Evolutionary conservation across 108 stramenopile genomes (phyloP), one percentile per base, ranked within the genome.

Genomic region (Asterionellopsis glacialis): DNA sequence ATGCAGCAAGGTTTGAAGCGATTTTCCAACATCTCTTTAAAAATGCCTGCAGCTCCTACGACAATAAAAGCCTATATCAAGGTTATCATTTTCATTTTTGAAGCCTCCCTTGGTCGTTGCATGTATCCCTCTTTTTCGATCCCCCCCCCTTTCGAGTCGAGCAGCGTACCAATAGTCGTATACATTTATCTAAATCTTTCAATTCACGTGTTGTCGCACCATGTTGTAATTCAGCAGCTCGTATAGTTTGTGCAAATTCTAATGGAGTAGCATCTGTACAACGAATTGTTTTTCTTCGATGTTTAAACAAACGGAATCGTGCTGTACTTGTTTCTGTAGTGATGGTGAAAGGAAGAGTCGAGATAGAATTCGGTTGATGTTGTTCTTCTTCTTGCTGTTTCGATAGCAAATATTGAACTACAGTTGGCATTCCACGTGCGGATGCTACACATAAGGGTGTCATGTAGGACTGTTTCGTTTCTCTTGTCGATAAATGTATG

Each of bases 371-470:
- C 43, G n/a, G n/a, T n/a, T n/a, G n/a, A n/a, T n/a, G n/a, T n/a
- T n/a, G n/a, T n/a, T n/a, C n/a, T n/a, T n/a, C n/a, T n/a, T n/a
- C n/a, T n/a, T n/a, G 7, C n/a, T 16, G 28, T 43, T 75, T 58
- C 21, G 27, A 50, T 25, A 92, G 45, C 4, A 92, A 48, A 59
- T 87, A 92, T 52, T 87, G 50, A 18, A 92, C 91, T 14, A 89
- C 81, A 6, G 59, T 75, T 21, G 76, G 78, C 91, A 92, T 88
- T 21, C 76, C 91, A 19, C 91, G 79, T 44, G 81, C 87, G 10
- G 91, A 76, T 24, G 87, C 85, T 45, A 89, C 88, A 57, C 82
- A 75, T 22, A 92, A 77, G 22, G 85, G 76, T 43, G 87, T 86
- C 41, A 84, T 73, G 27, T 45, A 53, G 38, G 59, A 70, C 45